Percentiles rank a stretch among this genome's conserved stretches.
These are phyloP conservation scores for Ganoderma resinaceum DNA, from an alignment of 1,284 basidiomycete species.

Conservation along the genomic window DNA sequence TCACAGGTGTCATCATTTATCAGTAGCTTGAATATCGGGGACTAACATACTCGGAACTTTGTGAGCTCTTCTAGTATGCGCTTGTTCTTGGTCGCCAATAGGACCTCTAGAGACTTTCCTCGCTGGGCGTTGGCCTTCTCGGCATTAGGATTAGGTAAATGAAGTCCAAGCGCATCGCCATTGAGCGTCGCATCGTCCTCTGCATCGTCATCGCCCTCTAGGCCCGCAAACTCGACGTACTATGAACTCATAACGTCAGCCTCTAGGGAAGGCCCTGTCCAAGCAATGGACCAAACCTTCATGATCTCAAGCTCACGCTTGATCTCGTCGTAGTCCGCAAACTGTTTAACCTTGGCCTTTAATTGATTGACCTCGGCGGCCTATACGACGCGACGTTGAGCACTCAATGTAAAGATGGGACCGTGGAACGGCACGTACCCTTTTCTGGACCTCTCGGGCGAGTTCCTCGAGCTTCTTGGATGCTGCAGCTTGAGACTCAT, in stretches of 20 bases:
- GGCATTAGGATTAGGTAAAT: slow-evolving; percentile 88
- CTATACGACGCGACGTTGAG: slow-evolving; percentile 41
- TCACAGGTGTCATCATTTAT: not conserved
- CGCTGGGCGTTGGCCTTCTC: slow-evolving; percentile 79
- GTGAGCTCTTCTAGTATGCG: slow-evolving; percentile 94
- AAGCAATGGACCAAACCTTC: slow-evolving; percentile 67
- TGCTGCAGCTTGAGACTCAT: slow-evolving; percentile 55
- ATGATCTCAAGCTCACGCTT: slow-evolving; percentile 96
- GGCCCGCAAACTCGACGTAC: slow-evolving; percentile 93
- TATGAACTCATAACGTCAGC: slow-evolving; percentile 40
- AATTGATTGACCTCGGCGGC: slow-evolving; percentile 71
- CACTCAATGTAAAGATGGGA: not conserved
- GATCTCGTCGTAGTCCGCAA: slow-evolving; percentile 91
- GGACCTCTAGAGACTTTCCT: slow-evolving; percentile 86
- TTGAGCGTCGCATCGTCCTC: slow-evolving; percentile 38
- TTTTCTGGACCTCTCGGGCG: slow-evolving; percentile 64
- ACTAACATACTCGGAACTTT: slow-evolving; percentile 74
- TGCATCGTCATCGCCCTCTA: slow-evolving; percentile 74
- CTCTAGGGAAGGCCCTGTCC: not conserved
- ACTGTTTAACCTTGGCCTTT: slow-evolving; percentile 73
- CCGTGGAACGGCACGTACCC: slow-evolving; percentile 48
- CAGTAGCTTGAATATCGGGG: slow-evolving; percentile 9
- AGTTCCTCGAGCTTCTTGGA: slow-evolving; percentile 69
- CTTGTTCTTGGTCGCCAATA: slow-evolving; percentile 94
- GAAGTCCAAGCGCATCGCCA: slow-evolving; percentile 54